A percentile compares a stretch with the other conserved stretches of the same genome.
Conservation (phyloP, 768 basidiomycete genomes). For the Mrakia frigida region DNA sequence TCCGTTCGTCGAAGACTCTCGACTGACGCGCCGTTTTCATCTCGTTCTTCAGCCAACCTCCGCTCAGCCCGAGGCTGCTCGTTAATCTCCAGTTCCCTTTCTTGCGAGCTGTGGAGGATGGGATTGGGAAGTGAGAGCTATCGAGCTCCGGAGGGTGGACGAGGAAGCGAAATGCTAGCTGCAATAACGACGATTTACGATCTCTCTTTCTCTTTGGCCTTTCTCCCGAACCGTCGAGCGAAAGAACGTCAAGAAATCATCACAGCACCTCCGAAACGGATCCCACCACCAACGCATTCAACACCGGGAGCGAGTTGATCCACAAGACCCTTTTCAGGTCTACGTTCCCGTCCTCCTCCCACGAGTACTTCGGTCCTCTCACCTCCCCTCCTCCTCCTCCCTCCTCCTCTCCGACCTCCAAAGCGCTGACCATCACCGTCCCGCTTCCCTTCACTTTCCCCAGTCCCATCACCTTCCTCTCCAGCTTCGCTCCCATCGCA, state of each 20-base stretch:
- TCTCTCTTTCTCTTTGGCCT: not conserved
- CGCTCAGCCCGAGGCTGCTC: slow-evolving; percentile 23
- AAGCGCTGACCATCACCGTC: not conserved
- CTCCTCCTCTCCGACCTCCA: not conserved
- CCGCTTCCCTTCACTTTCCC: not conserved
- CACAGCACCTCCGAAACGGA: not conserved
- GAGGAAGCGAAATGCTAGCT: too few species aligned
- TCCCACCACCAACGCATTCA: slow-evolving; percentile 20
- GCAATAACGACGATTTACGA: too few species aligned
- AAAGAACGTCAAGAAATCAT: not conserved
- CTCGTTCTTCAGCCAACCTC: not conserved
- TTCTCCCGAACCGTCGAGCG: not conserved
- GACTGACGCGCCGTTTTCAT: not conserved
- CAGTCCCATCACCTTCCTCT: not conserved
- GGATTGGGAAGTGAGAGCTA: too few species aligned
- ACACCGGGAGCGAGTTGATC: slow-evolving; percentile 17
- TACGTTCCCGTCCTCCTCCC: not conserved
- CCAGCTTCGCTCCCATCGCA: slow-evolving; percentile 11
- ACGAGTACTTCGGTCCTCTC: not conserved
- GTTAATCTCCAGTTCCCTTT: not conserved
- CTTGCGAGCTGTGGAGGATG: too few species aligned
- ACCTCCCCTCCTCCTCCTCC: not conserved
- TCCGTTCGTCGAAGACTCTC: not conserved
- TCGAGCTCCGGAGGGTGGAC: too few species aligned
- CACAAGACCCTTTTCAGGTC: slow-evolving; percentile 7